Conservation (phyloP, 805 yeast species). For the Kurtzmaniella fragi region DNA sequence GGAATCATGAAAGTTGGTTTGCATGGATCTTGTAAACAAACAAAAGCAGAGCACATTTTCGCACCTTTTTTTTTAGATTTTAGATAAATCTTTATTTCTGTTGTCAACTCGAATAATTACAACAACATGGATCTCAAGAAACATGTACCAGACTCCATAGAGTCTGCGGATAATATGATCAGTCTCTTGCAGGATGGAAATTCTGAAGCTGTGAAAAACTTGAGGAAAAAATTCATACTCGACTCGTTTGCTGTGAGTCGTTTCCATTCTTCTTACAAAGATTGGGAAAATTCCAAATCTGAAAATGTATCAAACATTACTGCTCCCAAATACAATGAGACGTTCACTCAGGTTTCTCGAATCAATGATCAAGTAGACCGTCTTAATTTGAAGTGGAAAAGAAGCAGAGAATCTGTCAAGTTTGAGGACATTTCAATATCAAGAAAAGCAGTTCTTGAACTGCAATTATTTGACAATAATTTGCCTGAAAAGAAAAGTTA, state of each 20-base stretch:
- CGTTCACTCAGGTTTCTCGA: constrained; percentile 23
- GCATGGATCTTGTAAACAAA: neutral
- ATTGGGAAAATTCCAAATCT: constrained; percentile 19
- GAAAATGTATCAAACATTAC: constrained; percentile 16
- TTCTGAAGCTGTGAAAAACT: constrained; percentile 3
- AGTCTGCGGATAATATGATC: too few relatives aligned
- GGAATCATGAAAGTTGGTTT: neutral
- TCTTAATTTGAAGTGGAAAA: constrained; percentile 19
- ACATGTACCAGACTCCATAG: too few relatives aligned
- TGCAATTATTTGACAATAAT: constrained; percentile 7
- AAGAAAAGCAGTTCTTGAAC: constrained; percentile 20
- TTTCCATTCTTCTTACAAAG: constrained; percentile 24
- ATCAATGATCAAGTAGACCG: constrained; percentile 18
- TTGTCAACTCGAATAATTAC: too few relatives aligned
- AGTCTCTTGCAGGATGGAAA: too few relatives aligned
- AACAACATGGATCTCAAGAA: too few relatives aligned
- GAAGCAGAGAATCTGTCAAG: constrained; percentile 14
- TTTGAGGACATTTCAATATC: constrained; percentile 27
- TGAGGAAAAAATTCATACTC: constrained; percentile 18
- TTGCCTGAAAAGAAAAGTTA: constrained; percentile 5
- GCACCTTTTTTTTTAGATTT: neutral
- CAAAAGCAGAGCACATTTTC: neutral
- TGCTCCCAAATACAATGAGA: constrained; percentile 22
- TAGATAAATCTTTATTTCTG: neutral
- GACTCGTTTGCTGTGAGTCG: constrained; percentile 32